These are phyloP conservation scores for Vanderwaltozyma tropicalis DNA, from an alignment of 805 yeast genomes.

Conservation along the genomic window DNA sequence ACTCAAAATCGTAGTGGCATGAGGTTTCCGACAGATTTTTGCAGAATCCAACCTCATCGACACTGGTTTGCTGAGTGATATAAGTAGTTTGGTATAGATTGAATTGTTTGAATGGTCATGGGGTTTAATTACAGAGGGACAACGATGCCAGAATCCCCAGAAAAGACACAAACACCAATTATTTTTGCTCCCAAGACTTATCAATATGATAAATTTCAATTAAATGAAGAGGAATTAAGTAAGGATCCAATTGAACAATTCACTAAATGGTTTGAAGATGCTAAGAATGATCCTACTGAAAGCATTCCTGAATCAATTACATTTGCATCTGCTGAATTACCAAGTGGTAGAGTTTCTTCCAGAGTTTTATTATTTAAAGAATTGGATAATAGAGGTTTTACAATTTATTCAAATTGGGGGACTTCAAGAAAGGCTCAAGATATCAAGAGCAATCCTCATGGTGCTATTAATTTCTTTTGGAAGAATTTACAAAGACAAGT, in stretches of 20 bases:
- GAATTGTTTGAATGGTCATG: too few relatives aligned
- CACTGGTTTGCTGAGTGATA: too few relatives aligned
- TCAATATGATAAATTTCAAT: slow-evolving; percentile 64
- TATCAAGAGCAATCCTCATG: slow-evolving; percentile 60
- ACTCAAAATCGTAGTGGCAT: too few relatives aligned
- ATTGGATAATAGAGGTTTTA: slow-evolving; percentile 73
- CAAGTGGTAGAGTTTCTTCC: slow-evolving; percentile 82
- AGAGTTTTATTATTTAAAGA: slow-evolving; percentile 83
- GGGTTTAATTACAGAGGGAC: neutral
- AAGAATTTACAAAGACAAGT: slow-evolving; percentile 83
- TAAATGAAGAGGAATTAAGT: slow-evolving; percentile 44
- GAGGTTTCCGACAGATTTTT: too few relatives aligned
- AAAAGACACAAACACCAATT: slow-evolving; percentile 23
- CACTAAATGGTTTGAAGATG: slow-evolving; percentile 75
- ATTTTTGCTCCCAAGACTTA: slow-evolving; percentile 78
- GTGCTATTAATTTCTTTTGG: slow-evolving; percentile 88
- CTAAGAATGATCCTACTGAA: slow-evolving; percentile 42
- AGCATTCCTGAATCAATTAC: slow-evolving; percentile 74
- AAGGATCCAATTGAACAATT: slow-evolving; percentile 68
- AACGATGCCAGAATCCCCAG: neutral
- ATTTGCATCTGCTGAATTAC: slow-evolving; percentile 80
- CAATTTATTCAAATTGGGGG: slow-evolving; percentile 87
- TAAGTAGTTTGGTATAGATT: too few relatives aligned
- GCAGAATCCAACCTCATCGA: too few relatives aligned
- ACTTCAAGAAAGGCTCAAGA: slow-evolving; percentile 74